phyloP scores from a whole-genome alignment of 2,329 filamentous ascomycete genomes.

The Pseudogymnoascus sp. region DNA sequence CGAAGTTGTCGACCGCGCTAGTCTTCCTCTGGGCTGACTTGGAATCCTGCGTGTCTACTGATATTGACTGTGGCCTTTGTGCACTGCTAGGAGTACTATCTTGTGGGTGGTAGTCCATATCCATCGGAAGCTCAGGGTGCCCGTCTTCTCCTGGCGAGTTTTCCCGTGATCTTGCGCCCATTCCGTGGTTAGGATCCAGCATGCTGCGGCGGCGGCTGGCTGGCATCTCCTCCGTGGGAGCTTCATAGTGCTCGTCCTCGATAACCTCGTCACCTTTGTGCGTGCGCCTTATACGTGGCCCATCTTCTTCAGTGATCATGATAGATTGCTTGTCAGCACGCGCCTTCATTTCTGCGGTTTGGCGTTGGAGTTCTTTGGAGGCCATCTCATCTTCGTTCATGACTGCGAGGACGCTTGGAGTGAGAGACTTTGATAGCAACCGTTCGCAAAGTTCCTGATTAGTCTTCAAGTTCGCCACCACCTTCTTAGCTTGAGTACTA shows the following conservation, averaged over 20 bases:
- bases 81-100: conserved; percentile 21
- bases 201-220: conserved; percentile 30
- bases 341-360: conserved; percentile 69
- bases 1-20: conserved; percentile 45
- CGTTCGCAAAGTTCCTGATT: conserved; percentile 72
- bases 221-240: conserved; percentile 26
- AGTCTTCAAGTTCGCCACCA: conserved; percentile 81
- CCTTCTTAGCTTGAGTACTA: conserved; percentile 59
- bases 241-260: conserved; percentile 56
- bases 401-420: conserved; percentile 67
- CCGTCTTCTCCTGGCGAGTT: conserved; percentile 27
- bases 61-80: conserved; percentile 2
- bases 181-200: conserved; percentile 30
- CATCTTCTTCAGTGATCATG: conserved; percentile 64
- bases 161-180: conserved; percentile 27
- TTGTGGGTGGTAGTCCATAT: conserved; percentile 22
- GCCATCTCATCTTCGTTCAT: conserved; percentile 91
- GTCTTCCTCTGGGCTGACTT: conserved; percentile 15
- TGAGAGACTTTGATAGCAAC: conserved; percentile 63
- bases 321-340: conserved; percentile 77
- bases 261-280: conserved; percentile 94
- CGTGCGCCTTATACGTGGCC: conserved; percentile 73
- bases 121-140: conserved; percentile 22
- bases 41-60: conserved; percentile 20
- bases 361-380: conserved; percentile 75